phyloP scores from a whole-genome alignment of 495 filamentous ascomycete species.

The Massariosphaeria phaeospora region DNA sequence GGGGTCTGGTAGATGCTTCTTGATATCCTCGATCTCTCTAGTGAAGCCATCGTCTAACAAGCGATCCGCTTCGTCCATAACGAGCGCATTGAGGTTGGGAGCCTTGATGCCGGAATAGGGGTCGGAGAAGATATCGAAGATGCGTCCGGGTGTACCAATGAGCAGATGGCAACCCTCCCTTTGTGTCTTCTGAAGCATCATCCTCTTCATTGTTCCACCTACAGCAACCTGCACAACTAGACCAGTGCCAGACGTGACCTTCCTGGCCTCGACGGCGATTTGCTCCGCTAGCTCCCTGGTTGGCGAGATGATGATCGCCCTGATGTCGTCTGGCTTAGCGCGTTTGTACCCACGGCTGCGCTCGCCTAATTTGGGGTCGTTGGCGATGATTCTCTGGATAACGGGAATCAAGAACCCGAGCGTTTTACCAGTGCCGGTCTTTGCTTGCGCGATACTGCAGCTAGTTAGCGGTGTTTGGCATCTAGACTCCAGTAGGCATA shows the following conservation, averaged over 20 bases:
- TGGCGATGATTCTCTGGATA: constrained; percentile 55
- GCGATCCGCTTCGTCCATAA: constrained; percentile 92
- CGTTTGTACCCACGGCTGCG: constrained; percentile 31
- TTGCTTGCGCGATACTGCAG: constrained; percentile 44
- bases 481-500: too few species aligned
- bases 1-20: constrained; percentile 58
- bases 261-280: constrained; percentile 77
- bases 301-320: constrained; percentile 86
- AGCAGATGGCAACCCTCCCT: constrained; percentile 79
- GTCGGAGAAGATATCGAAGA: constrained; percentile 80
- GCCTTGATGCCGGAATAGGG: constrained; percentile 58
- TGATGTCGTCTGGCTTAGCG: constrained; percentile 62
- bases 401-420: constrained; percentile 44
- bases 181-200: constrained; percentile 58
- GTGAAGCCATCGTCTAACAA: constrained; percentile 86
- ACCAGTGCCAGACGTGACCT: constrained; percentile 60
- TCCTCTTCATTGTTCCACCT: constrained; percentile 72
- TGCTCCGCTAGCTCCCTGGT: constrained; percentile 94
- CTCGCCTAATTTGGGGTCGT: constrained; percentile 49
- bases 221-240: constrained; percentile 81
- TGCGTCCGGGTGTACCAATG: constrained; percentile 83
- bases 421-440: constrained; percentile 47
- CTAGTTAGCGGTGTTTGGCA: constrained; percentile 1
- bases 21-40: constrained; percentile 68
- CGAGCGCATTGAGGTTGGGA: constrained; percentile 69